A percentile compares a stretch with the other conserved stretches of the same genome.
phyloP scores from a whole-genome alignment of 2,329 filamentous ascomycete genomes.

The Immersiporthe knoxdaviesiana region DNA sequence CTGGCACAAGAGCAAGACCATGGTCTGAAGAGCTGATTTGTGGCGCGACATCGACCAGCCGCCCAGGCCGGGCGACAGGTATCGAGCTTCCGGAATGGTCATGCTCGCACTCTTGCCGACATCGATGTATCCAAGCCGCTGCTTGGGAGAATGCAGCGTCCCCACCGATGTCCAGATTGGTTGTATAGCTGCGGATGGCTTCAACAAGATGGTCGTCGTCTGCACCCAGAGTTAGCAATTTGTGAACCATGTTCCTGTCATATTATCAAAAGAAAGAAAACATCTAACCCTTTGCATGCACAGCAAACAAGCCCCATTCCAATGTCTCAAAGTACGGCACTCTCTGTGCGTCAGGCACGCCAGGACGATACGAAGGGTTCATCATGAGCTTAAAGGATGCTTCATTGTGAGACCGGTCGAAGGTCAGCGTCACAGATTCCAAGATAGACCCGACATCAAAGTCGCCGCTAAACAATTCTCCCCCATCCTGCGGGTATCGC shows the following conservation, averaged over 20 bases:
- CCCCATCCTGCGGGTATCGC: neutral
- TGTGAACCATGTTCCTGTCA: neutral
- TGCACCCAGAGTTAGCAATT: neutral
- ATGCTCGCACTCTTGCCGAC: neutral
- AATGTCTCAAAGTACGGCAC: neutral
- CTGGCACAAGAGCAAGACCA: neutral
- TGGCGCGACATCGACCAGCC: neutral
- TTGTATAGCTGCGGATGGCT: neutral
- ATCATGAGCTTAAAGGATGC: neutral
- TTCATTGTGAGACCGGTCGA: neutral
- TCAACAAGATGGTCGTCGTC: neutral
- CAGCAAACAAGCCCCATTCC: neutral
- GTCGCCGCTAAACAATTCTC: neutral
- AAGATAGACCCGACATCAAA: neutral
- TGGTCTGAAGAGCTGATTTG: neutral
- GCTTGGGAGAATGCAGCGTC: conserved; percentile 2
- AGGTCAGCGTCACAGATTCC: neutral
- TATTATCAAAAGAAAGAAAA: neutral
- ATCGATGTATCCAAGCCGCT: neutral
- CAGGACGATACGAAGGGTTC: neutral
- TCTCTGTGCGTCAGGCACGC: neutral
- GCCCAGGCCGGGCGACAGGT: neutral
- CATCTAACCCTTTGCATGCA: neutral
- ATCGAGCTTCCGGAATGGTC: neutral
- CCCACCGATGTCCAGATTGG: neutral